Percentiles rank a stretch among this genome's conserved stretches.
phyloP scores from a whole-genome alignment of 257 asterid species.

The Solanum appendiculatum region DNA sequence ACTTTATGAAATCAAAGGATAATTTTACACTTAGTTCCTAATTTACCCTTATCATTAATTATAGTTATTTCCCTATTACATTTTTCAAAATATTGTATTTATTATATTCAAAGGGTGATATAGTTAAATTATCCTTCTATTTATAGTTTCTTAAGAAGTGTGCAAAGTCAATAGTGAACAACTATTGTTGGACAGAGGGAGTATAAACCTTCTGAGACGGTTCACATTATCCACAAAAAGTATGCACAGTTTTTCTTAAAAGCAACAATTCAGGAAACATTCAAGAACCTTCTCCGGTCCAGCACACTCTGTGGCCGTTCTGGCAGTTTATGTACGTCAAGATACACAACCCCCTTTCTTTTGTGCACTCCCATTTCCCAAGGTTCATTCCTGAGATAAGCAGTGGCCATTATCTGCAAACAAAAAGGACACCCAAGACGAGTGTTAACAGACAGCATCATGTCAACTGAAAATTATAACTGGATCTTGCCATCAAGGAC shows the following conservation, averaged over 20 bases:
- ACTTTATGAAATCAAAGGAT: no score
- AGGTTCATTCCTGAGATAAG: slow-evolving; percentile 83
- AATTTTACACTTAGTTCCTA: no score
- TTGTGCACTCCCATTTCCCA: slow-evolving; percentile 99
- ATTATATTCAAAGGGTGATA: no score
- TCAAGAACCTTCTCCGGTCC: slow-evolving; percentile 72
- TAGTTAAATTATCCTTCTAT: no score
- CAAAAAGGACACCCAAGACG: background rate
- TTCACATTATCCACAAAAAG: background rate
- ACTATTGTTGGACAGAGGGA: no score
- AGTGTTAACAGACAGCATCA: background rate
- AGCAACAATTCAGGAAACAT: background rate
- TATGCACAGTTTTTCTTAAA: background rate
- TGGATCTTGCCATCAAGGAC: background rate
- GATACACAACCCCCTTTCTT: slow-evolving; percentile 87
- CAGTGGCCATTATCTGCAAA: slow-evolving; percentile 83
- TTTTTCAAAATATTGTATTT: no score
- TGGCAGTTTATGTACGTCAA: slow-evolving; percentile 85
- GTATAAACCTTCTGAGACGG: background rate
- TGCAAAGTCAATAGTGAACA: no score
- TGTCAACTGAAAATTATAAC: background rate
- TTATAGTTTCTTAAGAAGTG: no score
- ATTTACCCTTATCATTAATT: no score
- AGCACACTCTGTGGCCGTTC: slow-evolving; percentile 87
- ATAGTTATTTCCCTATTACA: no score